phyloP scores from a whole-genome alignment of 1,284 basidiomycete genomes.

The Tremellales sp. region DNA sequence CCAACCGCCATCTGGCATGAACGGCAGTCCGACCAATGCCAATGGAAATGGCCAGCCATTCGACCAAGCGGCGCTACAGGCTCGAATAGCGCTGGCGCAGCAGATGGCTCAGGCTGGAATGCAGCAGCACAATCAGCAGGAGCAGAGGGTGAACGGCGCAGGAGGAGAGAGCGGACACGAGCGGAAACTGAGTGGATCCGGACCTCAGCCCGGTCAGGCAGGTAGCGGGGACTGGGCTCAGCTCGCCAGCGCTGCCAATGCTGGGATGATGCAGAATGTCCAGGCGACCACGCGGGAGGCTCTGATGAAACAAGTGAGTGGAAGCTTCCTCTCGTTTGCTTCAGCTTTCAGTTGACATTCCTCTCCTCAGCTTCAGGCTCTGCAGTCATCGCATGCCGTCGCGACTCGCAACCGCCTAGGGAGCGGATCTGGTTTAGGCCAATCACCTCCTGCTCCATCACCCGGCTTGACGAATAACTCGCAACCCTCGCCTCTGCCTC shows the following conservation, averaged over 20 bases:
- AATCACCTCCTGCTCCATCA: constrained; percentile 4
- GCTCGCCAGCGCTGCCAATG: background rate
- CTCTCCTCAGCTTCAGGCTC: constrained; percentile 27
- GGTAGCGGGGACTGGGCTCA: background rate
- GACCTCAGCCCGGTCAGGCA: too few relatives aligned
- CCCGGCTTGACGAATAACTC: background rate
- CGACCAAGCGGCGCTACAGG: constrained; percentile 4
- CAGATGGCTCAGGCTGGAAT: constrained; percentile 18
- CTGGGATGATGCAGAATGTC: constrained; percentile 15
- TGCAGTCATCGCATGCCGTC: constrained; percentile 22
- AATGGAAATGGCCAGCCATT: background rate
- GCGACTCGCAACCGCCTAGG: background rate
- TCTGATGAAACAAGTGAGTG: constrained; percentile 41
- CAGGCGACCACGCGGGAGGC: constrained; percentile 33
- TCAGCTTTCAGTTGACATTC: background rate
- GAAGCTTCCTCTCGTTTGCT: background rate
- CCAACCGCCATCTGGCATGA: background rate
- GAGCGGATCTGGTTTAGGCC: constrained; percentile 18
- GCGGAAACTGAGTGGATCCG: background rate
- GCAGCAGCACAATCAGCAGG: constrained; percentile 3
- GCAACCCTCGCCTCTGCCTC: background rate
- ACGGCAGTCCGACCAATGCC: background rate
- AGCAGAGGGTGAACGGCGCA: background rate
- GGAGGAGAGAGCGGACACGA: background rate
- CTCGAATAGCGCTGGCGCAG: constrained; percentile 13